Conservation (phyloP, 768 basidiomycete genomes). For the Mycena vitilis region DNA sequence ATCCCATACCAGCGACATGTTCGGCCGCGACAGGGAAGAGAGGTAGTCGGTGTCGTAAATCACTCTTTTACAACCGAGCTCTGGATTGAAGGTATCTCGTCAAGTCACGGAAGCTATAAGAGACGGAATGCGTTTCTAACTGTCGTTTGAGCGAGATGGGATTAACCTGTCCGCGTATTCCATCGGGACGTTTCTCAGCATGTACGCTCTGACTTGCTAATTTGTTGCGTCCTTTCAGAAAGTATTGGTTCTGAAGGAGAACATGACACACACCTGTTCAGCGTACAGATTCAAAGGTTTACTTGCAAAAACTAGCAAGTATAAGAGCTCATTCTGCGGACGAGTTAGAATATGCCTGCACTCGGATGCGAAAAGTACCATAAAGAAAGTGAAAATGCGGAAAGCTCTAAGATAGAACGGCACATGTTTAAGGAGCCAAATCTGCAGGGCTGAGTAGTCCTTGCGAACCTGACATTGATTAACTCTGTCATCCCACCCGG, state of each 20-base stretch:
- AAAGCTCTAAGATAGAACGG: conserved; percentile 32
- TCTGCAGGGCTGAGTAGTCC: conserved; percentile 28
- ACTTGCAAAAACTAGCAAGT: conserved; percentile 25
- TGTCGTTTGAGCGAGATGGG: conserved; percentile 52
- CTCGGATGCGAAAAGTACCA: conserved; percentile 14
- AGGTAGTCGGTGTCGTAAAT: conserved; percentile 72
- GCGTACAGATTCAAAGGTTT: neutral
- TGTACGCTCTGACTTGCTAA: conserved; percentile 14
- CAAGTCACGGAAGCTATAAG: conserved; percentile 45
- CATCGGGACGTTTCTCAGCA: conserved; percentile 1
- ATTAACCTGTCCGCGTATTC: neutral
- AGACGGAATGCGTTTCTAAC: conserved; percentile 37
- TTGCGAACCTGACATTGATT: conserved; percentile 20
- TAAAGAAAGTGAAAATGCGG: conserved; percentile 25
- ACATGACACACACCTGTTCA: conserved; percentile 16
- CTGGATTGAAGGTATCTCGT: conserved; percentile 42
- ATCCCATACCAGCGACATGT: conserved; percentile 64
- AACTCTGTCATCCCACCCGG: conserved; percentile 4
- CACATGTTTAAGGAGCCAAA: conserved; percentile 15
- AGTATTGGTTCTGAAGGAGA: conserved; percentile 40
- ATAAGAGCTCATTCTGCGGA: conserved; percentile 23
- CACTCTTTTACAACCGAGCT: conserved; percentile 72
- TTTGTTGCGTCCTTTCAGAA: conserved; percentile 20
- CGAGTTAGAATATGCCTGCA: neutral
- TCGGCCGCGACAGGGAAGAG: conserved; percentile 52